Evolutionary conservation across 2,329 filamentous ascomycete species (phyloP).

Genomic region (Hysterium pulicare): DNA sequence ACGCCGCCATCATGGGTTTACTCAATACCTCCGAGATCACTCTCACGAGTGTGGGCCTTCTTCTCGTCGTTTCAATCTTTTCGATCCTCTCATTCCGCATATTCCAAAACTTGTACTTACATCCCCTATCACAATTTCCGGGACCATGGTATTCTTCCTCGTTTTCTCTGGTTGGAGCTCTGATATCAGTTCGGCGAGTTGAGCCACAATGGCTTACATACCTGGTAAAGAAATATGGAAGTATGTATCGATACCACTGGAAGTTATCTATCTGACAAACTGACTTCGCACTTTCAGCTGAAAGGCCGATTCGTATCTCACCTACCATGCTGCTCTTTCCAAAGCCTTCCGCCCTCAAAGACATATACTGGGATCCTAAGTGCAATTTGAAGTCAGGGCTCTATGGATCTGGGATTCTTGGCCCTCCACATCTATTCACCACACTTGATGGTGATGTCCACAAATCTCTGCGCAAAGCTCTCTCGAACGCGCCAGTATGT

Average conservation of each 20-base stretch:
- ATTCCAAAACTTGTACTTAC: slow-evolving; percentile 40
- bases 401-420: slow-evolving; percentile 36
- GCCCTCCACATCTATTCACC: slow-evolving; percentile 34
- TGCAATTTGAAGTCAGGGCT: slow-evolving; percentile 35
- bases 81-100: slow-evolving; percentile 14
- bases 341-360: slow-evolving; percentile 32
- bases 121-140: slow-evolving; percentile 42
- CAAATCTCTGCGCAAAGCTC: slow-evolving; percentile 34
- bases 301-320: slow-evolving; percentile 37
- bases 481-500: slow-evolving; percentile 26
- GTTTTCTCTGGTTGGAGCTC: slow-evolving; percentile 27
- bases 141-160: slow-evolving; percentile 41
- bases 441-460: slow-evolving; percentile 34
- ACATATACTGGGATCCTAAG: slow-evolving; percentile 41
- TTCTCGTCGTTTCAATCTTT: slow-evolving; percentile 6
- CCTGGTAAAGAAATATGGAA: slow-evolving; percentile 26
- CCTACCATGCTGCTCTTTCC: slow-evolving; percentile 39
- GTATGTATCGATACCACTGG: slow-evolving; percentile 12
- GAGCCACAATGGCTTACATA: slow-evolving; percentile 30
- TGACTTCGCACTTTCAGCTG: slow-evolving; percentile 12
- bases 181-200: slow-evolving; percentile 23
- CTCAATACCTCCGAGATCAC: slow-evolving; percentile 3
- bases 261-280: neutral
- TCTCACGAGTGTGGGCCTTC: slow-evolving; percentile 2
- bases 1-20: slow-evolving; percentile 8